Evolutionary conservation across 2,329 filamentous ascomycete genomes (phyloP), one percentile per base, ranked within the genome.

Genomic region (Fusarium guadeloupense): DNA sequence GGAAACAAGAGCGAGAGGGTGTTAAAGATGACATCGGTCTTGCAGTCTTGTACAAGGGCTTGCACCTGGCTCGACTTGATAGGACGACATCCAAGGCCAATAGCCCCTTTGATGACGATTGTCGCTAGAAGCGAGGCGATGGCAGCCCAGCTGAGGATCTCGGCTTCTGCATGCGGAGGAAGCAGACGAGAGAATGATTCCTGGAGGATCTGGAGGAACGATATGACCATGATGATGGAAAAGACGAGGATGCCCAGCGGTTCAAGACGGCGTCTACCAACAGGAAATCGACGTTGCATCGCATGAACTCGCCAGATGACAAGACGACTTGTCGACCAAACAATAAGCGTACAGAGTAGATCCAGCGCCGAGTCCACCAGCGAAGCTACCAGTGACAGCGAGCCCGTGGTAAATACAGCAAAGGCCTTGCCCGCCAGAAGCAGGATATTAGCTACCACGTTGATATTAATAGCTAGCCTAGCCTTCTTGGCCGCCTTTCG

Each of bases 1-100:
- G 92, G 92, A 69, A 96, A 96, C n/a, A 94, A 83, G 67, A 96
- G 92, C 38, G 89, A 92, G 64, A 94, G 92, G 0, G 85, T 87
- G 77, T 96, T 96, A 83, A 96, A 96, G 17, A 95, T 86, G 9
- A 96, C 90, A 68, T 96, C 90, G 0, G 90, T 89, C 69, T 80
- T 76, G 54, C 72, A 75, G 10, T 75, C 72, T 13, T 75, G 72
- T 0, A 74, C 71, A 10, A 90, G 74, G 0, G 92, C 91, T 71
- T 93, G 92, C 0, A 96, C 92, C 59, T 88, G 91, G 5, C 89
- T 91, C 72, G 94, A 94, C 69, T 89, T 90, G 67, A 96, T 89
- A 23, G 93, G 77, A 7, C 90, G 87, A 74, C 91, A 96, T 85
- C 89, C 94, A 23, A 95, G 71, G 85, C 91, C 95, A 75, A 90